Evolutionary conservation across 768 basidiomycete genomes (phyloP), one percentile per base, ranked within the genome.

Genomic region (Collybiopsis luxurians): DNA sequence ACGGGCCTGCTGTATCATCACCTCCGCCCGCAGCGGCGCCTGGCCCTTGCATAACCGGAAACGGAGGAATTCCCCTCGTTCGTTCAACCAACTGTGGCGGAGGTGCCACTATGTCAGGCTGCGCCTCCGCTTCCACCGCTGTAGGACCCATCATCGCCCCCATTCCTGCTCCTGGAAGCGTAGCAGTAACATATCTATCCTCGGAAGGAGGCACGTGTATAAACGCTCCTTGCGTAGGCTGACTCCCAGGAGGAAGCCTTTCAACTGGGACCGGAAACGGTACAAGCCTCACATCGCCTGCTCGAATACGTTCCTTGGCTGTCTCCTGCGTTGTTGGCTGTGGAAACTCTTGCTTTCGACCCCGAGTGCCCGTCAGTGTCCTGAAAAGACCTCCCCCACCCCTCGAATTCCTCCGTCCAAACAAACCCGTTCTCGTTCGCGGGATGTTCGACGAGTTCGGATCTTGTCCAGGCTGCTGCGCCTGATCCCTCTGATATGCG

Each of bases 341-440:
- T 13, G 48, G 23, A 2, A 60, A 56, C 42, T 65, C 58, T 27
- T 51, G 36, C 31, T 17, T 51, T 36, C 50, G 19, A 11, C 50
- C 50, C n/a, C 66, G 59, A 45, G 62, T 59, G 17, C 45, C 50
- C 59, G 76, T 79, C 42, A 80, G 71, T 4, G 79, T 73, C 17
- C 81, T 74, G 53, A 85, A 76, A 1, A 83, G 60, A 2, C 82
- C 79, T 34, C 68, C 73, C 42, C 69, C 57, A 24, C 67, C 65
- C 31, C 67, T 73, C 57, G 57, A 67, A 64, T 69, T 73, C 66
- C 65, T 75, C 61, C 63, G 58, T 62, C 68, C 60, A 51, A 56
- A 60, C 65, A 67, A 7, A 61, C 61, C 38, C 50, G 51, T 58
- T 49, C 26, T 49, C 63, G 67, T 27, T 62, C 65, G 24, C 60